These are phyloP conservation scores for Lichenothelia convexa DNA, from an alignment of 495 filamentous ascomycete species.

Conservation along the genomic window DNA sequence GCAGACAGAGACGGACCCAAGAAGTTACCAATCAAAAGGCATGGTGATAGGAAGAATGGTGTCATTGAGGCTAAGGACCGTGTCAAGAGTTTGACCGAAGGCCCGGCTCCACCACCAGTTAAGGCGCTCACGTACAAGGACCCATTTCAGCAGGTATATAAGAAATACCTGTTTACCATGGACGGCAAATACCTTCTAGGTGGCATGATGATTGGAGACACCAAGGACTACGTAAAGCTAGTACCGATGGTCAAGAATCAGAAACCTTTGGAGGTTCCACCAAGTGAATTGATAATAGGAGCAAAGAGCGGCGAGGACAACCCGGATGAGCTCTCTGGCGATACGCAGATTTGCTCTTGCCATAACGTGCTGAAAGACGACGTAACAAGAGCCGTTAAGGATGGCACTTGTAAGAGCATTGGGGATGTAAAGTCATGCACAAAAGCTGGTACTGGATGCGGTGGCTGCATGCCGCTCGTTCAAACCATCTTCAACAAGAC, in stretches of 20 bases:
- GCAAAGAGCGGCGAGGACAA: constrained; percentile 59
- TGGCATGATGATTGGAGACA: constrained; percentile 98
- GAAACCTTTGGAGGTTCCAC: constrained; percentile 66
- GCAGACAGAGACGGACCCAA: constrained; percentile 79
- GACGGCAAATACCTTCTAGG: constrained; percentile 88
- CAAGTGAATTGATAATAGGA: constrained; percentile 79
- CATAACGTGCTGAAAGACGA: constrained; percentile 92
- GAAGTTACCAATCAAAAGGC: constrained; percentile 40
- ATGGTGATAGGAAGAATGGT: constrained; percentile 20
- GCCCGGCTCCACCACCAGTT: constrained; percentile 37
- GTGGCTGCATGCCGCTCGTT: constrained; percentile 84
- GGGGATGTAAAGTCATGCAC: constrained; percentile 85
- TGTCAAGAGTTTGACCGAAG: constrained; percentile 34
- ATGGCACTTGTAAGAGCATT: constrained; percentile 68
- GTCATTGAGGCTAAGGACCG: constrained; percentile 20
- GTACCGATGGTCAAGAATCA: constrained; percentile 81
- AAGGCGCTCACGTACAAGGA: constrained; percentile 87
- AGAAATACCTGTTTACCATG: constrained; percentile 85
- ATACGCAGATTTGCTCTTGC: constrained; percentile 87
- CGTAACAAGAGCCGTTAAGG: constrained; percentile 53
- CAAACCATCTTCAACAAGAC: constrained; percentile 86
- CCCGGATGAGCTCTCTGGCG: constrained; percentile 54
- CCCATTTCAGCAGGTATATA: constrained; percentile 85
- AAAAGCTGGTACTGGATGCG: constrained; percentile 87
- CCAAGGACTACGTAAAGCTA: constrained; percentile 81